phyloP scores from a whole-genome alignment of 2,329 filamentous ascomycete species.

The Helotiales sp. region DNA sequence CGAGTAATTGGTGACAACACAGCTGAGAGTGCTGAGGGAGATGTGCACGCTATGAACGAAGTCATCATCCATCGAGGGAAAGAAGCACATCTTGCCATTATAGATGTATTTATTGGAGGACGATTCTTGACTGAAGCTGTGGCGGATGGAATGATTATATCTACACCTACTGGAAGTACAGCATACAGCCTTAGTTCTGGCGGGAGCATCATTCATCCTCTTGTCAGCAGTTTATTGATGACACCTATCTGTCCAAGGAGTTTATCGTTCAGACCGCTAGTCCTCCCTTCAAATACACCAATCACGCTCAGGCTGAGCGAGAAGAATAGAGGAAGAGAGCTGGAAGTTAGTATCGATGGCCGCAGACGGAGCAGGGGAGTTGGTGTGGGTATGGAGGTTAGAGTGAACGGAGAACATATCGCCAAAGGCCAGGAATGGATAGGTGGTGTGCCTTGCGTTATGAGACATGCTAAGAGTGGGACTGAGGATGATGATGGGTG shows the following conservation, averaged over 20 bases:
- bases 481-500: slow-evolving; percentile 81
- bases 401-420: slow-evolving; percentile 85
- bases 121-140: slow-evolving; percentile 91
- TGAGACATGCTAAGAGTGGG: slow-evolving; percentile 55
- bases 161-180: slow-evolving; percentile 91
- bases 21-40: slow-evolving; percentile 32
- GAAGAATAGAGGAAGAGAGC: slow-evolving; percentile 73
- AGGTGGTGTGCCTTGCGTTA: slow-evolving; percentile 90
- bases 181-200: slow-evolving; percentile 94
- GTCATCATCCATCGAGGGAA: slow-evolving; percentile 89
- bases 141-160: slow-evolving; percentile 91
- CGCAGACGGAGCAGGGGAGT: slow-evolving; percentile 65
- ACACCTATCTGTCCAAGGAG: slow-evolving; percentile 94
- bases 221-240: slow-evolving; percentile 83
- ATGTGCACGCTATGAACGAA: slow-evolving; percentile 82
- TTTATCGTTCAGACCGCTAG: slow-evolving; percentile 86
- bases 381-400: slow-evolving; percentile 76
- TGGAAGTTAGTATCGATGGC: slow-evolving; percentile 80
- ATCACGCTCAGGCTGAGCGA: slow-evolving; percentile 80
- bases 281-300: slow-evolving; percentile 82
- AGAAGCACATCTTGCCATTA: slow-evolving; percentile 85
- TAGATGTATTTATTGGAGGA: slow-evolving; percentile 87
- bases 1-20: slow-evolving; percentile 48
- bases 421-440: slow-evolving; percentile 52
- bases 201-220: slow-evolving; percentile 89